phyloP scores from a whole-genome alignment of 306 rosid species.

The Cucumis sativus region DNA sequence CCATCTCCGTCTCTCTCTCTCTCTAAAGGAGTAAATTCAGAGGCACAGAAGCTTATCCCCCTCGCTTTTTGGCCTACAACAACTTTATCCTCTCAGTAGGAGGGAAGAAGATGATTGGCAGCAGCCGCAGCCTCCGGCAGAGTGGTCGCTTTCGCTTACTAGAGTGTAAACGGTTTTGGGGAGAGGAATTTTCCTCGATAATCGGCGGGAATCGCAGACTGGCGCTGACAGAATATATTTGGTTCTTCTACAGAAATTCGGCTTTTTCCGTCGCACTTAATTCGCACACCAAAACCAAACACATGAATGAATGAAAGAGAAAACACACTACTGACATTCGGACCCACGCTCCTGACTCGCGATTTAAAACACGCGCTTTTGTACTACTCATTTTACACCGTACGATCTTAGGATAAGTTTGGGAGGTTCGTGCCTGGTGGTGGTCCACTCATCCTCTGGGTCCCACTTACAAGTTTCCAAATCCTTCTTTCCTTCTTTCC shows the following conservation, averaged over 20 bases:
- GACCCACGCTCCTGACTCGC: neutral
- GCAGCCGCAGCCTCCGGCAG: neutral
- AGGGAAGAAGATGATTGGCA: constrained; percentile 1
- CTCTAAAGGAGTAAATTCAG: neutral
- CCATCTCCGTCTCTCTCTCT: constrained; percentile 30
- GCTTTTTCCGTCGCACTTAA: neutral
- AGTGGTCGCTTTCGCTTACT: neutral
- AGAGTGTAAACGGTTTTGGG: neutral
- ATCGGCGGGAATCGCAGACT: neutral
- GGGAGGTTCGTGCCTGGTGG: neutral
- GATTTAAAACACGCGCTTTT: neutral
- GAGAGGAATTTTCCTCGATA: neutral
- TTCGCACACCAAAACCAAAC: neutral
- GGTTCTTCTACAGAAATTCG: neutral
- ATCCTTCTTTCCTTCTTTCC: neutral
- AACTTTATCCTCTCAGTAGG: neutral
- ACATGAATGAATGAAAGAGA: neutral
- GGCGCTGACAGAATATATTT: neutral
- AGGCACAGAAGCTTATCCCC: neutral
- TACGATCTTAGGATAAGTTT: neutral
- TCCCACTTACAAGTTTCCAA: neutral
- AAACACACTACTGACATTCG: neutral
- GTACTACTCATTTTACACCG: neutral
- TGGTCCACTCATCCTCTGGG: neutral
- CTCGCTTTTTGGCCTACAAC: neutral